phyloP scores from a whole-genome alignment of 2,329 filamentous ascomycete species.

The Gaeumannomyces tritici region DNA sequence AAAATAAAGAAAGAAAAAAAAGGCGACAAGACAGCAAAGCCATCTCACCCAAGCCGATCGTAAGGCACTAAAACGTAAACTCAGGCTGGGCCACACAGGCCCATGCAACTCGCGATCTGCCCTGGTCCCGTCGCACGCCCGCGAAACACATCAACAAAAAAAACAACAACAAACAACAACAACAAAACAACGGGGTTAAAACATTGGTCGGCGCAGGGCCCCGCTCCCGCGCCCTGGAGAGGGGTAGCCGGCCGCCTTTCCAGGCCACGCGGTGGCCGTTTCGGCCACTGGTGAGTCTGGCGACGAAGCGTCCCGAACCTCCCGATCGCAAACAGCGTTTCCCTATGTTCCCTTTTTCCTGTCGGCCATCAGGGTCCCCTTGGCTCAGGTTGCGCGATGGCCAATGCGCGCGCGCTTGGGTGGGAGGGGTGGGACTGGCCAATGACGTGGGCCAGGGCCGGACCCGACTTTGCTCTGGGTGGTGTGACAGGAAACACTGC shows the following conservation, averaged over 20 bases:
- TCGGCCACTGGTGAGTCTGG: not conserved
- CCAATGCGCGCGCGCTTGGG: slow-evolving; percentile 8
- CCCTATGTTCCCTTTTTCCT: not conserved
- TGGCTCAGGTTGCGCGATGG: slow-evolving; percentile 15
- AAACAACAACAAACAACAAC: not conserved
- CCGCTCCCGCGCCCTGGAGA: not conserved
- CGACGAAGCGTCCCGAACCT: not conserved
- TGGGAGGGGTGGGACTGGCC: slow-evolving; percentile 1
- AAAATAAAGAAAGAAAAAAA: not conserved
- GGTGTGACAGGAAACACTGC: slow-evolving; percentile 9
- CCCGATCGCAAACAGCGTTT: not conserved
- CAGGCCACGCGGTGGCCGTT: not conserved
- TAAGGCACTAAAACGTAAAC: not conserved
- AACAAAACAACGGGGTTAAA: not conserved
- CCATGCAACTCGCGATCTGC: not conserved
- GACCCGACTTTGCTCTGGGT: slow-evolving; percentile 5
- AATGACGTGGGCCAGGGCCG: slow-evolving; percentile 10
- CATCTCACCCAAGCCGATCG: not conserved
- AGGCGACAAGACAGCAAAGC: not conserved
- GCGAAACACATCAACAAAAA: not conserved
- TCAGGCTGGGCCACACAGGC: not conserved
- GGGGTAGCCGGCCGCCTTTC: not conserved
- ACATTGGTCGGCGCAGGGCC: not conserved
- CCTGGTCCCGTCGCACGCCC: not conserved
- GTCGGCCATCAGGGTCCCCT: not conserved